These are phyloP conservation scores for Cerrena zonata DNA, from an alignment of 1,284 basidiomycete species.

Conservation along the genomic window DNA sequence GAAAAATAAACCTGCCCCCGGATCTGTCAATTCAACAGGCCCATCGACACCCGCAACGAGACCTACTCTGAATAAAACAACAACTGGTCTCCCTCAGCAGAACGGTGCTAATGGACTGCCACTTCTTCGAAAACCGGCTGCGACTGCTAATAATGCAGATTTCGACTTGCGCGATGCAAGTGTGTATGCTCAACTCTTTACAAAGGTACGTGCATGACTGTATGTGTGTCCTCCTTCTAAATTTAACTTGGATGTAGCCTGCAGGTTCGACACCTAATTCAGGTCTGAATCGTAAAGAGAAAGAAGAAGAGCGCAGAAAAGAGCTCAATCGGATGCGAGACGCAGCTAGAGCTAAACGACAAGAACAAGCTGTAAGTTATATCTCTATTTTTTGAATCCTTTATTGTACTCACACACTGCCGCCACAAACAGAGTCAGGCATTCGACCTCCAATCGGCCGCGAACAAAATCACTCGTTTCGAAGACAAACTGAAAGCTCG, in stretches of 20 bases:
- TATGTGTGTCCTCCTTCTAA: slow-evolving; percentile 6
- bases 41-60: slow-evolving; percentile 20
- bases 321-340: slow-evolving; percentile 67
- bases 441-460: slow-evolving; percentile 66
- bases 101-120: slow-evolving; percentile 22
- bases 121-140: slow-evolving; percentile 34
- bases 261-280: slow-evolving; percentile 52
- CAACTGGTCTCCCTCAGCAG: slow-evolving; percentile 16
- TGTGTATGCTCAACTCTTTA: slow-evolving; percentile 64
- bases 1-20: slow-evolving; percentile 52
- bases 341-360: slow-evolving; percentile 57
- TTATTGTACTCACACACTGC: slow-evolving; percentile 1
- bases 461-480: slow-evolving; percentile 62
- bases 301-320: slow-evolving; percentile 63
- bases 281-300: slow-evolving; percentile 53
- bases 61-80: slow-evolving; percentile 18
- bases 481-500: slow-evolving; percentile 49
- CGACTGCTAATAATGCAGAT: slow-evolving; percentile 42
- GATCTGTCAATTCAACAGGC: slow-evolving; percentile 25
- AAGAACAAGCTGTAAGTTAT: slow-evolving; percentile 46
- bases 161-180: slow-evolving; percentile 57
- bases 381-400: slow-evolving; percentile 8
- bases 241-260: slow-evolving; percentile 25
- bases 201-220: slow-evolving; percentile 44
- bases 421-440: slow-evolving; percentile 53